Conservation (phyloP, 352 stramenopile genomes). For the Phytophthora fragariaefolia region DNA sequence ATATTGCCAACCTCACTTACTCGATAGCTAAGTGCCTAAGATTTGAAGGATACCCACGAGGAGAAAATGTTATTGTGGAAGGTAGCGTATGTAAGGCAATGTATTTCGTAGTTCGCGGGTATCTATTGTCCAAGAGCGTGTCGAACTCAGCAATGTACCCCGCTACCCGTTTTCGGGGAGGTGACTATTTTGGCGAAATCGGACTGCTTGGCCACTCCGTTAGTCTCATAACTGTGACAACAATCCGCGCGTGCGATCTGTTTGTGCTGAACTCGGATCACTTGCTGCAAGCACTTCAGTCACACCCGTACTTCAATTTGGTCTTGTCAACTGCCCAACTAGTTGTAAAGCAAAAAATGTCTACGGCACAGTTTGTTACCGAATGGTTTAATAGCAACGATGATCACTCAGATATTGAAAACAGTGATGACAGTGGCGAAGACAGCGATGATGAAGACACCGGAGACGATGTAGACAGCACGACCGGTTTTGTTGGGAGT, state of each 20-base stretch:
- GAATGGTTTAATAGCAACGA: slow-evolving; percentile 17
- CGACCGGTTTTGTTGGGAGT: not conserved
- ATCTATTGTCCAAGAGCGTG: slow-evolving; percentile 56
- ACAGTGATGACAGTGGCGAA: slow-evolving; percentile 3
- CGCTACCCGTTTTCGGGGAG: slow-evolving; percentile 47
- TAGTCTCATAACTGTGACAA: slow-evolving; percentile 59
- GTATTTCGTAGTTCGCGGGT: slow-evolving; percentile 73
- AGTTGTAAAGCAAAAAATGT: slow-evolving; percentile 44
- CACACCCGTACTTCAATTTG: slow-evolving; percentile 51
- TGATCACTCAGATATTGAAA: slow-evolving; percentile 21
- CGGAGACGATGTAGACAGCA: slow-evolving; percentile 9
- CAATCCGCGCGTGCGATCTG: slow-evolving; percentile 62
- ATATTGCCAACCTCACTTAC: slow-evolving; percentile 41
- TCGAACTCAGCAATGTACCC: slow-evolving; percentile 61
- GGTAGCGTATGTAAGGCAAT: slow-evolving; percentile 65
- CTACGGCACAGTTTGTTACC: slow-evolving; percentile 35
- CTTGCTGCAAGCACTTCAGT: slow-evolving; percentile 47
- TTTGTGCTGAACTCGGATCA: slow-evolving; percentile 62
- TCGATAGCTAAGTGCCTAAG: slow-evolving; percentile 55
- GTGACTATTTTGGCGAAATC: slow-evolving; percentile 66
- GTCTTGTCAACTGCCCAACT: slow-evolving; percentile 53
- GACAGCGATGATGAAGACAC: slow-evolving; percentile 16
- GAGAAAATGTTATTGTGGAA: slow-evolving; percentile 64
- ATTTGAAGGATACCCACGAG: slow-evolving; percentile 72
- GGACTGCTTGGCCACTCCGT: slow-evolving; percentile 62